These are phyloP conservation scores for Polytrichum formosum DNA, from an alignment of 225 moss, liverwort and hornwort genomes.

Conservation along the genomic window DNA sequence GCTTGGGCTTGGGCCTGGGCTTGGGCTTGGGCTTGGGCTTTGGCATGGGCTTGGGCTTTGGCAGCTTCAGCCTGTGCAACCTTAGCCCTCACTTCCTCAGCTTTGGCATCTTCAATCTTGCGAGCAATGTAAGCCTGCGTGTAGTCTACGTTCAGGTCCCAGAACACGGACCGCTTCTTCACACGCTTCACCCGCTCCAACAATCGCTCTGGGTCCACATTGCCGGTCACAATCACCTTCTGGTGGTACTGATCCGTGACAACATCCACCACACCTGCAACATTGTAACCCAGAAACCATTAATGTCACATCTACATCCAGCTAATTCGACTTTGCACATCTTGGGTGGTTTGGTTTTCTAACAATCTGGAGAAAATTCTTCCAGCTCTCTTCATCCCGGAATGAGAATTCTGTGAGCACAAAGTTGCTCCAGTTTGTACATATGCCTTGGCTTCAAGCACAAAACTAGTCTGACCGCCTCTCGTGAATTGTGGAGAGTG, in stretches of 20 bases:
- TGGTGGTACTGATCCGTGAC: conserved; percentile 4
- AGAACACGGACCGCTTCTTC: conserved; percentile 3
- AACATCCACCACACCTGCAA: conserved; percentile 5
- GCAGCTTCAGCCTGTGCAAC: conserved; percentile 14
- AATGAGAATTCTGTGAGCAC: too few relatives aligned
- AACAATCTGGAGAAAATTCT: too few relatives aligned
- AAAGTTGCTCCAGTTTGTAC: too few relatives aligned
- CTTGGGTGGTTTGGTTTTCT: too few relatives aligned
- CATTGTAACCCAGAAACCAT: too few relatives aligned
- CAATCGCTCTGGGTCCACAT: conserved; percentile 2
- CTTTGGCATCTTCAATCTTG: neutral
- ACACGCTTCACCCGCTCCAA: neutral
- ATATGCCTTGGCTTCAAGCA: too few relatives aligned
- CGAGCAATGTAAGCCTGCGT: neutral
- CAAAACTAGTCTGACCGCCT: too few relatives aligned
- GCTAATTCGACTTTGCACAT: too few relatives aligned
- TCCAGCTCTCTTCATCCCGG: too few relatives aligned
- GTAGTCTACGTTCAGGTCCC: conserved; percentile 2
- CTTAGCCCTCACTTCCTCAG: neutral
- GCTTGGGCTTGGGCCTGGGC: neutral
- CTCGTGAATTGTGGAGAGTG: too few relatives aligned
- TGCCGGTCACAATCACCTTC: conserved; percentile 7
- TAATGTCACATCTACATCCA: too few relatives aligned
- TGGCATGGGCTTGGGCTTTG: conserved; percentile 7
- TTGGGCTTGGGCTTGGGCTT: neutral